Evolutionary conservation across 1,284 basidiomycete species (phyloP).

Genomic region (Rhodotorula sp.): DNA sequence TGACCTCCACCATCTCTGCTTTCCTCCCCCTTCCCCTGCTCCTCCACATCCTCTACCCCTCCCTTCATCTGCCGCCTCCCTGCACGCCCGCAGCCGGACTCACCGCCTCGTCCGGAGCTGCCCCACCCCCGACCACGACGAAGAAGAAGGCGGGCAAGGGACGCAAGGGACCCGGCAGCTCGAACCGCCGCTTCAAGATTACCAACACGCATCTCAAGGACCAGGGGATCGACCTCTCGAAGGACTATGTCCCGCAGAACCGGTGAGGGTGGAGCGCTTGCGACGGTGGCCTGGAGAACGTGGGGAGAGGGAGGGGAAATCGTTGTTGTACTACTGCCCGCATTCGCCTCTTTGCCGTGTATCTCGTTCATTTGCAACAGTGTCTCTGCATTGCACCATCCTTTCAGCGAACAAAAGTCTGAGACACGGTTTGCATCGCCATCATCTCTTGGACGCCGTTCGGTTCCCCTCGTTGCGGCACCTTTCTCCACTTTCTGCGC

Average conservation of each 20-base stretch:
- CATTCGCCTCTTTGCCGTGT: too few relatives aligned
- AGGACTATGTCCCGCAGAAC: slow-evolving; percentile 52
- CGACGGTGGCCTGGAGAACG: not conserved
- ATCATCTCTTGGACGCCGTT: too few relatives aligned
- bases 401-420: too few relatives aligned
- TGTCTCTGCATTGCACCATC: too few relatives aligned
- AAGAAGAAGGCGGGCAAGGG: slow-evolving; percentile 69
- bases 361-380: too few relatives aligned
- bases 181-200: slow-evolving; percentile 74
- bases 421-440: too few relatives aligned
- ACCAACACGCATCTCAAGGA: slow-evolving; percentile 81
- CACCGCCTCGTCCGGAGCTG: slow-evolving; percentile 30
- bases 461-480: too few relatives aligned
- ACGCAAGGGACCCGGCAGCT: slow-evolving; percentile 65
- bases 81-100: slow-evolving; percentile 30
- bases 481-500: too few relatives aligned
- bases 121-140: slow-evolving; percentile 12
- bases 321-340: not conserved
- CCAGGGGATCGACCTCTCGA: slow-evolving; percentile 72
- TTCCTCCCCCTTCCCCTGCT: not conserved
- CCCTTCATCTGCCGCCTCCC: not conserved
- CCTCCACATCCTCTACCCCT: slow-evolving; percentile 18
- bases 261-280: not conserved
- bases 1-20: not conserved
- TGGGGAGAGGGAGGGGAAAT: not conserved